Conservation (phyloP, 2,329 filamentous ascomycete species). For the Diaporthe sp. region DNA sequence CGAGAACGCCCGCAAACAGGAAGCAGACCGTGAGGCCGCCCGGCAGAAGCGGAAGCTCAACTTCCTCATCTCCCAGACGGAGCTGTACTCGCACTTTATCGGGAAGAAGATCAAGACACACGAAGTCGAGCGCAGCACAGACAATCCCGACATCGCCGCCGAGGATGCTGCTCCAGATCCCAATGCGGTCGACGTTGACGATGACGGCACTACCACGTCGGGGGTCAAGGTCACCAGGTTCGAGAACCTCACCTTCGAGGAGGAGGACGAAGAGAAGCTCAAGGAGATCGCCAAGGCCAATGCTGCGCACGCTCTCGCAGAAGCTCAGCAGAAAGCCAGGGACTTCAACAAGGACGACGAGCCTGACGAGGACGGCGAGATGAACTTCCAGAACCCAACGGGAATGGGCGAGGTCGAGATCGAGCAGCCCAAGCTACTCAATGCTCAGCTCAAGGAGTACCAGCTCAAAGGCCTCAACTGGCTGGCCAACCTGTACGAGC, state of each 20-base stretch:
- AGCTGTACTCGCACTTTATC: slow-evolving; percentile 99
- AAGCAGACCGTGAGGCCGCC: slow-evolving; percentile 97
- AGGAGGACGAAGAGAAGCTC: slow-evolving; percentile 88
- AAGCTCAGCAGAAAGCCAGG: slow-evolving; percentile 92
- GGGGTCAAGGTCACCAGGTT: slow-evolving; percentile 87
- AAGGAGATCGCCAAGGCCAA: slow-evolving; percentile 92
- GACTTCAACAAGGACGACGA: slow-evolving; percentile 86
- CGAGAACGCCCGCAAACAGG: slow-evolving; percentile 95
- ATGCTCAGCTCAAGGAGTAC: slow-evolving; percentile 96
- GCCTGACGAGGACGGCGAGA: slow-evolving; percentile 91
- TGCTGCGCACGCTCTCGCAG: slow-evolving; percentile 93
- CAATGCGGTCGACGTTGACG: slow-evolving; percentile 62
- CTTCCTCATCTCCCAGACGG: slow-evolving; percentile 98
- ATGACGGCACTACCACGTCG: slow-evolving; percentile 66
- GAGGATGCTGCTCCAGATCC: slow-evolving; percentile 59
- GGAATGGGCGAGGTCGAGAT: slow-evolving; percentile 95
- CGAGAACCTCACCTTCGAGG: slow-evolving; percentile 95
- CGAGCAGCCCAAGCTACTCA: slow-evolving; percentile 92
- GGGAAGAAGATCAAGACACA: slow-evolving; percentile 99
- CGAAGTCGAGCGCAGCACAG: slow-evolving; percentile 91
- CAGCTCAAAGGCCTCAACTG: slow-evolving; percentile 99
- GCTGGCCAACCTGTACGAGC: slow-evolving; percentile 98
- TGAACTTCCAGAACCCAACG: slow-evolving; percentile 99
- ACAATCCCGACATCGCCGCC: slow-evolving; percentile 79
- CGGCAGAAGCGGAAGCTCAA: slow-evolving; percentile 99